Evolutionary conservation across 2,329 filamentous ascomycete species (phyloP), one percentile per base, ranked within the genome.

Genomic region (Calycina herbarum): DNA sequence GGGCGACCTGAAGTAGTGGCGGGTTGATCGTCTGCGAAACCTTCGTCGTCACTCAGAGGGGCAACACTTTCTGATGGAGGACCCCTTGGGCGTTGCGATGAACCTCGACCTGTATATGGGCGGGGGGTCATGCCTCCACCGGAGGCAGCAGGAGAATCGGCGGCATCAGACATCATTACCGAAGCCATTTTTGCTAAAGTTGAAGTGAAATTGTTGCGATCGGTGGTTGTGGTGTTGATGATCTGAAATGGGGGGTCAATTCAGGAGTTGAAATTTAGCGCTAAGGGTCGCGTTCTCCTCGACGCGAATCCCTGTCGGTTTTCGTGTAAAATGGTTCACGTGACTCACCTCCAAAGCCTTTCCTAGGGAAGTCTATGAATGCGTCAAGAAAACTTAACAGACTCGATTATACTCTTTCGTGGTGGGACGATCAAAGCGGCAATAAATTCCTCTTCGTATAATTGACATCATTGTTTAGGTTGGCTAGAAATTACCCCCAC

Each of bases 11-110:
- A 85, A 80, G 66, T 82, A 77, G 66, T 81, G 80, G 86, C 86
- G 10, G 89, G 80, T 75, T 88, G 86, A 72, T 89, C 86, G 73
- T 89, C 87, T 65, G 83, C 86, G 70, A 88, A 88, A 3, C 85
- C 86, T 71, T 86, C 86, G 65, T 88, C 85, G 65, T 89, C 86
- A 68, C 86, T 88, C n/a, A 81, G 80, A 0, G 82, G 84, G 62
- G 82, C 86, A 67, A 83, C 73, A 68, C 84, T 87, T 76, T 89
- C 87, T 4, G 87, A 89, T 1, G 85, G 86, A n/a, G 86, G 86
- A 57, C 72, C 75, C 57, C 74, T 68, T 65, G 76, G 75, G 67
- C 75, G 69, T 11, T 71, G 71, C 56, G 74, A 76, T 40, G 74
- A 76, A 10, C 74, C 74, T 60, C 74, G 68, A 40, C 66, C 67